Percentiles rank a stretch among this genome's conserved stretches.
Evolutionary conservation across 768 basidiomycete species (phyloP).

Genomic region (Psilocybe sp.): DNA sequence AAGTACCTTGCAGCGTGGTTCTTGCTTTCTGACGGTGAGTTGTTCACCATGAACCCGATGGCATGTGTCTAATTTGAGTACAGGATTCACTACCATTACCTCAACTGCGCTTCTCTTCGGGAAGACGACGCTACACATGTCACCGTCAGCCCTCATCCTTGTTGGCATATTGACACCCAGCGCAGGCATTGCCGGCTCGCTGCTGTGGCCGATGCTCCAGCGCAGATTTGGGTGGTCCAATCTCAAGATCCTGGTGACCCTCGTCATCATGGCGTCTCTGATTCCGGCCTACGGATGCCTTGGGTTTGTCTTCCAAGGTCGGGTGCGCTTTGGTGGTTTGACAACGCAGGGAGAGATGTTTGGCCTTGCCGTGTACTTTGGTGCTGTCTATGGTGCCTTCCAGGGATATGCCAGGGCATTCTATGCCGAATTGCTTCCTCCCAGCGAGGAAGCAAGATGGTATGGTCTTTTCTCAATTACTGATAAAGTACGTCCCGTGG

Average conservation of each 20-base stretch:
- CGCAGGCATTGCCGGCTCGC: constrained; percentile 79
- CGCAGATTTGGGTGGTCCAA: constrained; percentile 63
- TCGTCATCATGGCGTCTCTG: constrained; percentile 63
- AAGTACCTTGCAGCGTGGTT: constrained; percentile 93
- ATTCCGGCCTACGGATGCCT: constrained; percentile 83
- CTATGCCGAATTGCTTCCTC: constrained; percentile 84
- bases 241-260: constrained; percentile 57
- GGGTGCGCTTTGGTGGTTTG: constrained; percentile 63
- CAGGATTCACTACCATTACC: constrained; percentile 90
- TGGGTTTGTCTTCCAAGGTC: constrained; percentile 64
- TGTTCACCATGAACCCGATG: not conserved
- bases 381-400: constrained; percentile 86
- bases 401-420: constrained; percentile 87
- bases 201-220: constrained; percentile 79
- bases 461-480: constrained; percentile 89
- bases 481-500: constrained; percentile 57
- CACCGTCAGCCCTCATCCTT: constrained; percentile 70
- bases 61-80: not conserved
- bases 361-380: constrained; percentile 77
- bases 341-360: constrained; percentile 86
- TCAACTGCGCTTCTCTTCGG: constrained; percentile 91
- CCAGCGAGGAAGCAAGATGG: constrained; percentile 88
- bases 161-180: constrained; percentile 77
- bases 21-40: constrained; percentile 83
- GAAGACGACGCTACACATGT: constrained; percentile 85